Evolutionary conservation across 1,284 basidiomycete species (phyloP).

Genomic region (Ganoderma lingzhi): DNA sequence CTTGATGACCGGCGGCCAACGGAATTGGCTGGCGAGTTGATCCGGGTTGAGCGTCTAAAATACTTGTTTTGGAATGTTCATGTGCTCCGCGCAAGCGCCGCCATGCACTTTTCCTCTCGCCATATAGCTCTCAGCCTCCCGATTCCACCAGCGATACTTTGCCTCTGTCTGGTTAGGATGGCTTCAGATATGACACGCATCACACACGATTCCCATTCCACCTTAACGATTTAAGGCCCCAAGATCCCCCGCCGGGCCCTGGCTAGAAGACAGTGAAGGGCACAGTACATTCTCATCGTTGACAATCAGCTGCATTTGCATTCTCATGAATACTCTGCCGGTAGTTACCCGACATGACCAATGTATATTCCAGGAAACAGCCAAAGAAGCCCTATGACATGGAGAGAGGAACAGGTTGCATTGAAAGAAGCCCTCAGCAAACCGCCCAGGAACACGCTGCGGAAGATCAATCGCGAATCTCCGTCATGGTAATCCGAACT

Average conservation of each 20-base stretch:
- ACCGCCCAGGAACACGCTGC: constrained; percentile 1
- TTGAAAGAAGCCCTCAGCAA: background rate
- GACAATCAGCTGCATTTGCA: background rate
- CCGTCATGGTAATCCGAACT: background rate
- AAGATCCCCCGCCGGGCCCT: background rate
- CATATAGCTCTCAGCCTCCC: background rate
- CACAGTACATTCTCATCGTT: background rate
- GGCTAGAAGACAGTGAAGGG: background rate
- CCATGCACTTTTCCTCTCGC: background rate
- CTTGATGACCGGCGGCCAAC: background rate
- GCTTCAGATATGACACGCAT: background rate
- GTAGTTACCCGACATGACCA: background rate
- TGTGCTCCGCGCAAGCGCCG: background rate
- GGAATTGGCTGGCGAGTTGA: background rate
- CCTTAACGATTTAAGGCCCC: background rate
- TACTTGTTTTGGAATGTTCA: background rate
- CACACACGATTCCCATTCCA: background rate
- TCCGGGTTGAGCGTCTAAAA: background rate
- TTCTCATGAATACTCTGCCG: background rate
- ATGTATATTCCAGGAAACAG: background rate
- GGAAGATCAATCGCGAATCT: background rate
- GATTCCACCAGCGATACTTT: background rate
- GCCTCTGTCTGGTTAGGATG: background rate
- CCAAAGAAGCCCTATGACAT: constrained; percentile 6
- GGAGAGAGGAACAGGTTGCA: background rate